Evolutionary conservation across 129 eudicot genomes (phyloP), one percentile per base, ranked within the genome.

Genomic region (Deinandra increscens): DNA sequence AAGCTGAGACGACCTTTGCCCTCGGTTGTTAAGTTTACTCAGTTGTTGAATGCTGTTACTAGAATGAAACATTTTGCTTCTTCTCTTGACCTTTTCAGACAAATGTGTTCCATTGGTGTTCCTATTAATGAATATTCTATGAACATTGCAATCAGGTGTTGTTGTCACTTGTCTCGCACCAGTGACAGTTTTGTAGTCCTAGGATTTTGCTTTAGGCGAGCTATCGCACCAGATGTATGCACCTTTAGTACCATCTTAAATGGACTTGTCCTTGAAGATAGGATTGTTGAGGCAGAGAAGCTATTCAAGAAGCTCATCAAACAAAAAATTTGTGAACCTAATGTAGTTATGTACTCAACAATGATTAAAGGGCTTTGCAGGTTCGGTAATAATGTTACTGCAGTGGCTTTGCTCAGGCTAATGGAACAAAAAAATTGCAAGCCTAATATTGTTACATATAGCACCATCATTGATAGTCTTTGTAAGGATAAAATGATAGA

Each of bases 401-500:
- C 54, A 15, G 9, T 46, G n/a, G 54, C 54, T n/a, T 14, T 46
- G 54, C 54, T 46, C 22, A 46, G 54, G 22, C 9, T n/a, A 15
- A 46, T 46, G 54, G 54, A 46, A 46, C 54, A 46, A 46, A 46
- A 5, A 15, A 15, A 46, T n/a, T n/a, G 20, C 9, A 46, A 46
- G 54, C 54, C 54, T n/a, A 3, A 46, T 46, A 19, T 46, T 46
- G 8, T 46, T 6, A 14, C 18, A n/a, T 46, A 46, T 46, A 46
- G 9, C 54, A 46, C 54, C 19, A 46, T 46, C 20, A 46, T 46
- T 46, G 54, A 46, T 46, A 46, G 54, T 46, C 54, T 46, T n/a
- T 46, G 54, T 20, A 46, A 46, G 54, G 54, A 46, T 46, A 46
- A 46, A 46, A n/a, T 46, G 54, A 46, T 46, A 46, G 54, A 46